Percentiles rank a stretch among this genome's conserved stretches.
These are phyloP conservation scores for Cyclostephanos tholiformis DNA, from an alignment of 108 stramenopile genomes.

Conservation along the genomic window DNA sequence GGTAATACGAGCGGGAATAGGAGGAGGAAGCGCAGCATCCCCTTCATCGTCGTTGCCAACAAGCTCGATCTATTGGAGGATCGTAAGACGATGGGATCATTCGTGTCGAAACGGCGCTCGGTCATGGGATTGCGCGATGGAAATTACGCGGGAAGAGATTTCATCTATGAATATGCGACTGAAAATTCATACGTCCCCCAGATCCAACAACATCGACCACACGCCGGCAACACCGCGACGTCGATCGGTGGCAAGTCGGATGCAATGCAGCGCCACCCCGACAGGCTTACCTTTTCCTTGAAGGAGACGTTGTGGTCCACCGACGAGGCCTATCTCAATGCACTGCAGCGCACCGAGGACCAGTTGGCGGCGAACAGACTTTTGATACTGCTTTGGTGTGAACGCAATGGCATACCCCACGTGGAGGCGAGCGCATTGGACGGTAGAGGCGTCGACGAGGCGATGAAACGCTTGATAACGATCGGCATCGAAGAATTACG, in stretches of 20 bases:
- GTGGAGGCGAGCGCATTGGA: constrained; percentile 72
- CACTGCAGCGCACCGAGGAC: constrained; percentile 72
- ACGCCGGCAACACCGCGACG: too few species aligned
- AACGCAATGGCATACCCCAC: constrained; percentile 75
- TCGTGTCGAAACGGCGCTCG: constrained; percentile 23
- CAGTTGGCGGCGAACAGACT: constrained; percentile 65
- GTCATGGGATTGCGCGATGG: constrained; percentile 68
- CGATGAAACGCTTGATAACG: constrained; percentile 55
- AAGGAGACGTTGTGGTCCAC: constrained; percentile 56
- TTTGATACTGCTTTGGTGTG: constrained; percentile 81
- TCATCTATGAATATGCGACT: constrained; percentile 69
- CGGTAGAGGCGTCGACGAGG: constrained; percentile 66
- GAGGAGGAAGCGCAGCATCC: constrained; percentile 45
- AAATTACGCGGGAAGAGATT: constrained; percentile 65
- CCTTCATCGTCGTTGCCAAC: constrained; percentile 79
- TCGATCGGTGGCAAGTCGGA: background rate
- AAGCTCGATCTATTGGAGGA: constrained; percentile 70
- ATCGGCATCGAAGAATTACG: constrained; percentile 53
- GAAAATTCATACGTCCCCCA: constrained; percentile 9
- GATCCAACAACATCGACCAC: too few species aligned
- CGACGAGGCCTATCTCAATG: constrained; percentile 67
- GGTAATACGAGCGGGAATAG: constrained; percentile 20
- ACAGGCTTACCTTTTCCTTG: constrained; percentile 51
- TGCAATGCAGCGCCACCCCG: constrained; percentile 7
- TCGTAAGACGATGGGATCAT: background rate